These are phyloP conservation scores for Arthrocladium fulminans DNA, from an alignment of 2,329 filamentous ascomycete species.

Conservation along the genomic window DNA sequence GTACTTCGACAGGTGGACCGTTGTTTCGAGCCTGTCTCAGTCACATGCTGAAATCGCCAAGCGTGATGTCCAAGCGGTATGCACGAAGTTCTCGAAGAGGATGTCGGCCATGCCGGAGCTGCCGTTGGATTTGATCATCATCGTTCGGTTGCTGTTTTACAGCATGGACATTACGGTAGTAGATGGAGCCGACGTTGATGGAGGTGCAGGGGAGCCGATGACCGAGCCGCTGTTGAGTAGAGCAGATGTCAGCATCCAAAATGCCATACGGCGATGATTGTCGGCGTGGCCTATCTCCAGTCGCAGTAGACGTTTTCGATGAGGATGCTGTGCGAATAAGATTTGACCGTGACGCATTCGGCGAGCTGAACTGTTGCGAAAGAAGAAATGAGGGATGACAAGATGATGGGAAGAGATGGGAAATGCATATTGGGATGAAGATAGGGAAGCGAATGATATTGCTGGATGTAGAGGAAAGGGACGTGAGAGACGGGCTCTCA, in stretches of 20 bases:
- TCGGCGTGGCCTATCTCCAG: background rate
- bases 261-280: no score
- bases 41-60: background rate
- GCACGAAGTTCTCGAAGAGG: background rate
- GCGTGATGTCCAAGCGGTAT: background rate
- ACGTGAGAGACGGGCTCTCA: no score
- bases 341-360: background rate
- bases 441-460: no score
- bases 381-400: no score
- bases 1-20: background rate
- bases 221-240: background rate
- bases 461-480: no score
- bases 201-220: background rate
- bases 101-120: background rate
- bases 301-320: background rate
- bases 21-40: background rate
- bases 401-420: no score
- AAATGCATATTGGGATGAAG: no score
- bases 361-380: background rate
- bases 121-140: background rate
- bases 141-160: background rate
- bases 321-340: background rate
- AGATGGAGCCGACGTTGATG: background rate
- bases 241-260: no score
- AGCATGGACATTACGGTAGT: background rate